Percentiles rank a stretch among this genome's conserved stretches.
These are phyloP conservation scores for Verbascum thapsus DNA, from an alignment of 257 asterid genomes.

Conservation along the genomic window DNA sequence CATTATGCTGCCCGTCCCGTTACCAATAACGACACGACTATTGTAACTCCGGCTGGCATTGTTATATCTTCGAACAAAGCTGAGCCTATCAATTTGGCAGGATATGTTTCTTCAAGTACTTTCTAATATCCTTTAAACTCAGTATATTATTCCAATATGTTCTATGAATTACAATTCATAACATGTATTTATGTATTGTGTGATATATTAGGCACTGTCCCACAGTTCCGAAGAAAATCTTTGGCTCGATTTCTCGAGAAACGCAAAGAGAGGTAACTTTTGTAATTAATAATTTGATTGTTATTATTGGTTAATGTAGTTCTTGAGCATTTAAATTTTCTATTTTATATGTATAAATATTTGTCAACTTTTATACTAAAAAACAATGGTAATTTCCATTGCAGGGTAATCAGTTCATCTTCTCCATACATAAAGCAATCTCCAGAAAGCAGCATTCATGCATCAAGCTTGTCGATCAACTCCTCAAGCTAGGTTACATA, in stretches of 20 bases:
- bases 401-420: constrained; percentile 54
- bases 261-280: constrained; percentile 84
- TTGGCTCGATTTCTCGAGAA: constrained; percentile 88
- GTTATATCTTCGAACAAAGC: constrained; percentile 34
- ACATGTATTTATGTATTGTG: neutral
- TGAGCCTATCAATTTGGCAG: constrained; percentile 41
- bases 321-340: no score
- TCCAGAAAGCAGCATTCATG: no score
- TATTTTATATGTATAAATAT: no score
- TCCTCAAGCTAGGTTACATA: constrained; percentile 37
- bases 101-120: constrained; percentile 53
- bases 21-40: no score
- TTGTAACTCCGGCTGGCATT: constrained; percentile 37
- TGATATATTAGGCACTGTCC: constrained; percentile 53
- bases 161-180: neutral
- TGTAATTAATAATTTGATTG: no score
- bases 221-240: constrained; percentile 84
- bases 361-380: no score
- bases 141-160: constrained; percentile 6
- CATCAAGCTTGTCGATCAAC: constrained; percentile 40
- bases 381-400: constrained; percentile 10
- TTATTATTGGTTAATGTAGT: no score
- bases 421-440: constrained; percentile 52
- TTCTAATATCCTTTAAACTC: constrained; percentile 1
- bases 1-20: constrained; percentile 38